Evolutionary conservation across 495 filamentous ascomycete species (phyloP), one percentile per base, ranked within the genome.

Genomic region (Daldinia loculata): DNA sequence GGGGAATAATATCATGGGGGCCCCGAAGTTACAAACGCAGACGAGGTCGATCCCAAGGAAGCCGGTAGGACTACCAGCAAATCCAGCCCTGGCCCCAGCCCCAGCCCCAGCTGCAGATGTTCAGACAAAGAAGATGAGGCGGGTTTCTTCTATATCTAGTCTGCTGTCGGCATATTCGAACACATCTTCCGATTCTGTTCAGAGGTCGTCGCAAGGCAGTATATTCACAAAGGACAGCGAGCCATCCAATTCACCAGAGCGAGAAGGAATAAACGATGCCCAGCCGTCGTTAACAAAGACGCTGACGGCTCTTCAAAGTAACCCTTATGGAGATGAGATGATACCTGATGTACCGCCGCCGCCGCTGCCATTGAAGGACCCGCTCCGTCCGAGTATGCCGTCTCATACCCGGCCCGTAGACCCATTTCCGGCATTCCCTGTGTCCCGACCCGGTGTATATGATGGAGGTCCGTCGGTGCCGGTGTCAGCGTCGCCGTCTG

Each of bases 91-190:
- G 27, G 59, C 63, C 27, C 74, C 74, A 30, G 63, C 60, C 0
- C 41, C 45, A 26, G 50, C 57, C 27, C 75, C 70, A 17, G 48
- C 45, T 34, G 66, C 57, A 17, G 66, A 56, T 0, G 55, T 38
- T 17, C 66, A 73, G 39, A 61, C 74, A 3, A 72, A 77, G 57
- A 70, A 69, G 50, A 63, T 72, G 70, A 74, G 69, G 59, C 65
- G 75, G 14, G 58, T 74, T n/a, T 74, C 71, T 50, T 85, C 83
- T n/a, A 70, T 84, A 65, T 83, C 79, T 9, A 84, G 82, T 66
- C 58, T 85, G 4, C 51, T 84, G 26, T 83, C 80, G 19, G 83
- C 83, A 6, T 84, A 85, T 71, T 80, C 81, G 34, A 72, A 79
- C 61, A 77, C 76, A 56, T 78, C 80, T 11, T 72, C 75, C 6